phyloP scores from a whole-genome alignment of 1,284 basidiomycete species.

The Leccinum subrobustum region DNA sequence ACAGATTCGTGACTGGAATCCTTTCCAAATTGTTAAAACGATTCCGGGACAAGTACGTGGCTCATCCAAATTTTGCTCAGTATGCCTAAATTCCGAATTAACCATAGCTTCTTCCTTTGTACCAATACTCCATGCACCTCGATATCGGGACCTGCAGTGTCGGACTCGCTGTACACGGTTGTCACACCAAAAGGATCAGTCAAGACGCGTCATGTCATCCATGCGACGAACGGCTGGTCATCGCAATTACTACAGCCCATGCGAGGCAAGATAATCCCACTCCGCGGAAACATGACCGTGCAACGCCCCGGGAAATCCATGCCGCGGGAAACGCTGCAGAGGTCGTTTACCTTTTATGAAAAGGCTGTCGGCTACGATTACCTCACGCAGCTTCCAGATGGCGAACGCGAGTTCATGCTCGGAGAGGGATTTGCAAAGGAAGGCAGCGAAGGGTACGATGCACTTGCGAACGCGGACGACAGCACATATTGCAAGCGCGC shows the following conservation, averaged over 20 bases:
- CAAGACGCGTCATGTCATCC: conserved; percentile 46
- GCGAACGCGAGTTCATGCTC: conserved; percentile 47
- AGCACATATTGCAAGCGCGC: conserved; percentile 34
- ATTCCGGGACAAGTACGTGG: conserved; percentile 37
- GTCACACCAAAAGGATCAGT: conserved; percentile 44
- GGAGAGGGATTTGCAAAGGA: conserved; percentile 45
- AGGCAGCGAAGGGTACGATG: conserved; percentile 36
- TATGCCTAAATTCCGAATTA: neutral
- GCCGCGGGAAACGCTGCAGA: conserved; percentile 29
- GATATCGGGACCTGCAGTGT: conserved; percentile 30
- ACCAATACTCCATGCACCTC: conserved; percentile 42
- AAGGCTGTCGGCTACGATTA: conserved; percentile 48
- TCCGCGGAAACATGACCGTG: conserved; percentile 50
- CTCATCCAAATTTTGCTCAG: neutral
- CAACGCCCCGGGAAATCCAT: conserved; percentile 44
- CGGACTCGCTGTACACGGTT: conserved; percentile 37
- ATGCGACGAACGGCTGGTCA: conserved; percentile 62
- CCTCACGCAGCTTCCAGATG: conserved; percentile 46
- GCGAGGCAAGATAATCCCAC: conserved; percentile 47
- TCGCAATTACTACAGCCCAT: conserved; percentile 47
- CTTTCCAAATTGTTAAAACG: conserved; percentile 38
- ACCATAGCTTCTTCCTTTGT: conserved; percentile 40
- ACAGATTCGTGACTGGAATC: conserved; percentile 45
- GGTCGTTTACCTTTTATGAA: conserved; percentile 44
- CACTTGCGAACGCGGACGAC: conserved; percentile 46